Conservation (phyloP, 495 filamentous ascomycete genomes). For the Jackrogersella multiformis region DNA sequence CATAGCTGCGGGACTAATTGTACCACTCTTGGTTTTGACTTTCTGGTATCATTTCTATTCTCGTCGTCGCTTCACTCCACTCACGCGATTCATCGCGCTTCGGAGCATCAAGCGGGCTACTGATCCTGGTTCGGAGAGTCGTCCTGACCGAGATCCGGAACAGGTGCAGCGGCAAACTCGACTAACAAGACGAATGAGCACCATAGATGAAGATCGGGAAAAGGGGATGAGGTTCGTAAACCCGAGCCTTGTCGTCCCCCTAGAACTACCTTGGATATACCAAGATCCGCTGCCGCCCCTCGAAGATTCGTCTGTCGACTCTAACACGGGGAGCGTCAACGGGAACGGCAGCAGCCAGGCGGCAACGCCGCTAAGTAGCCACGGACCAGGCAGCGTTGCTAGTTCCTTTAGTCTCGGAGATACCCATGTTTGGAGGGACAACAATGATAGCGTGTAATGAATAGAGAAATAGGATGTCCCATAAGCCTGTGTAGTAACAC, state of each 20-base stretch:
- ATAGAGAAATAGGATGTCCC: conserved; percentile 19
- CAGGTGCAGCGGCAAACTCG: conserved; percentile 46
- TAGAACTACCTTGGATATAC: conserved; percentile 64
- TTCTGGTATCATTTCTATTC: conserved; percentile 88
- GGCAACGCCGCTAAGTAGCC: conserved; percentile 8
- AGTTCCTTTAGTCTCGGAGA: conserved; percentile 65
- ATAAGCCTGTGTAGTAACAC: background rate
- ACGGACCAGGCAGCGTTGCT: conserved; percentile 37
- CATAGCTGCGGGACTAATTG: conserved; percentile 72
- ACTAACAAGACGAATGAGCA: conserved; percentile 54
- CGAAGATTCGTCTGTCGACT: conserved; percentile 28
- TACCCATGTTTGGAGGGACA: conserved; percentile 64
- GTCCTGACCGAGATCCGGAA: conserved; percentile 60
- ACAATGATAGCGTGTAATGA: conserved; percentile 48
- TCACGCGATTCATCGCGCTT: conserved; percentile 92
- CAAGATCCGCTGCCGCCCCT: conserved; percentile 56
- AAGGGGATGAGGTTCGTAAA: conserved; percentile 74
- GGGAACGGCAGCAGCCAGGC: conserved; percentile 21
- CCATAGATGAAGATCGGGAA: conserved; percentile 73
- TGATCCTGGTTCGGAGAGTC: conserved; percentile 43
- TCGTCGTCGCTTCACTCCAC: conserved; percentile 75
- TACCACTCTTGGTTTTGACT: conserved; percentile 78
- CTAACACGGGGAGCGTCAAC: conserved; percentile 19
- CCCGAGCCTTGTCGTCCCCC: conserved; percentile 72
- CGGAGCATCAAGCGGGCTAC: conserved; percentile 68